Evolutionary conservation across 495 filamentous ascomycete genomes (phyloP), one percentile per base, ranked within the genome.

Genomic region (Penicillium paxilli): DNA sequence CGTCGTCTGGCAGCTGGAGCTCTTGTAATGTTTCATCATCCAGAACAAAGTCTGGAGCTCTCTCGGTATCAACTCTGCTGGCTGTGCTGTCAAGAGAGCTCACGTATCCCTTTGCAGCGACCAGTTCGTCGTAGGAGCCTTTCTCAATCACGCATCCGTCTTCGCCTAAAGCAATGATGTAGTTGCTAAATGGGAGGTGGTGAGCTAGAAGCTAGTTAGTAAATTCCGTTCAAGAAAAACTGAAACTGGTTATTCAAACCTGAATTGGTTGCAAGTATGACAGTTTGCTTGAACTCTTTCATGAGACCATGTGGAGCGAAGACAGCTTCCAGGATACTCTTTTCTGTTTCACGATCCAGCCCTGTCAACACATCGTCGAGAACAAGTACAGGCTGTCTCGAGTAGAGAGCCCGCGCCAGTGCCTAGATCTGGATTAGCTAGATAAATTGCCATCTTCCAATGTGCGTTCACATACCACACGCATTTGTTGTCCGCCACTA

Each of bases 401-500:
- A 80, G 64, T 82, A 84, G 30, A 83, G 73, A 21, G 81, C 81
- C 16, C 81, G 66, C 35, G 81, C 80, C 42, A 84, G 52, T 16
- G 77, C 70, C 38, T 65, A 40, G 1, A 41, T 35, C 4, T 14
- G 48, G 17, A 32, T 51, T 35, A 9, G 10, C 44, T 25, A 14
- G 28, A 16, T 22, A 44, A 22, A 14, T 21, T 21, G n/a, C 12
- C 9, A 41, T 17, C 1, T 30, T 16, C 8, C 9, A 7, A 25
- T 25, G n/a, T 3, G 5, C 1, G 20, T 14, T n/a, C 21, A 37
- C 55, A 44, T 58, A 65, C 63, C 24, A 87, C 71, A 2, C 87
- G 75, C 74, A 83, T 84, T 47, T 80, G 76, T 62, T 90, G 87
- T 1, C 87, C 87, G 45, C 87, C 87, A 49, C 80, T 84, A 8